Base-by-base conservation (phyloP, 257 asterid species). In the Salvia miltiorrhiza region DNA sequence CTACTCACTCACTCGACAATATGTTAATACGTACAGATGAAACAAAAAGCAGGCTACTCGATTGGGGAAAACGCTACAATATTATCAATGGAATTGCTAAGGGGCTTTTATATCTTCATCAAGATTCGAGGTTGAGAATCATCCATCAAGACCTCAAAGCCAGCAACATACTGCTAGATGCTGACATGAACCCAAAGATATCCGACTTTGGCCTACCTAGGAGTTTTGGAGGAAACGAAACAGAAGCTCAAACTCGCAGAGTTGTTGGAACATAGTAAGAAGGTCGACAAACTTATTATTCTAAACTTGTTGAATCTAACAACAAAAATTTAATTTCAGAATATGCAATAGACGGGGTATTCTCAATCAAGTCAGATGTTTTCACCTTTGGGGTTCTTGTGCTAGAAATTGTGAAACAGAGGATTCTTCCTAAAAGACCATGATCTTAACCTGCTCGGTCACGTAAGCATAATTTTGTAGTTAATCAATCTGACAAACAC, bases 261-360 rank as follows among this genome's bases (percentile, higher is more conserved):
- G 68, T 73, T 11, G 53, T 73, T 12, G 73, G 78, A 49, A 73
- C 78, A 35, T 73, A 65, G 78, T 65, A 65, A 73, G 73, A 54
- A 30, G 0, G 7, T 30, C 35, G 5, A 30, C 35, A 30, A 30
- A 30, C 35, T 4, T 1, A 30, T 30, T 7, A 5, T 30, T 30
- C 35, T 30, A 30, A 30, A 3, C 35, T 4, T 30, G 5, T 30
- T 30, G 7, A 30, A 5, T 3, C 2, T 2, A n/a, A 30, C 2
- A 30, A 30, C 35, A 30, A 5, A 30, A n/a, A n/a, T n/a, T n/a
- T n/a, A n/a, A n/a, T n/a, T n/a, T n/a, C 64, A 8, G 73, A 67
- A n/a, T 67, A 67, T 4, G 50, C 73, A 39, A 21, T 37, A 37
- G 73, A 53, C 7, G 73, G 63, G 17, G 11, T 67, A 4, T 67